Conservation (phyloP, 768 basidiomycete species). For the Lactarius psammicola region DNA sequence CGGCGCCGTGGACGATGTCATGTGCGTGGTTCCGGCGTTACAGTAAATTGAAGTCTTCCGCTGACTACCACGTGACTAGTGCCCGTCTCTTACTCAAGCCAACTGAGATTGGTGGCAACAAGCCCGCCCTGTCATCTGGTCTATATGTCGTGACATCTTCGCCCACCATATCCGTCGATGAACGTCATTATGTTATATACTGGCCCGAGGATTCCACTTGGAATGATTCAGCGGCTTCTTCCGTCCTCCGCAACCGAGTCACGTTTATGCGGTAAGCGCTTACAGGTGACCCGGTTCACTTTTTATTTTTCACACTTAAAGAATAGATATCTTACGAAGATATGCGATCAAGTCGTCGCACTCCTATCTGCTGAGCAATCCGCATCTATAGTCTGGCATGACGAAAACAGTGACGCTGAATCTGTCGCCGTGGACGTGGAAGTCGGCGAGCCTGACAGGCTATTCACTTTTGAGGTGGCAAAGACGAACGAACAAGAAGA, state of each 20-base stretch:
- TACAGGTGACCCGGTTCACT: neutral
- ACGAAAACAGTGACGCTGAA: slow-evolving; percentile 32
- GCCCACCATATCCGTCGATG: slow-evolving; percentile 20
- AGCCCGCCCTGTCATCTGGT: slow-evolving; percentile 46
- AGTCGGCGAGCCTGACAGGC: slow-evolving; percentile 44
- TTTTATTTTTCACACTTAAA: neutral
- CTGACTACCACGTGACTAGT: neutral
- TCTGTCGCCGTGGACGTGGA: slow-evolving; percentile 37
- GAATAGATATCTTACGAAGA: slow-evolving; percentile 56
- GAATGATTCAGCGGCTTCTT: slow-evolving; percentile 47
- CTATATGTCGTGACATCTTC: slow-evolving; percentile 43
- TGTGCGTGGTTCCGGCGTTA: slow-evolving; percentile 36
- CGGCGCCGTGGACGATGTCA: slow-evolving; percentile 38
- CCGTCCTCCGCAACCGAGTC: slow-evolving; percentile 51
- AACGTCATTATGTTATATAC: slow-evolving; percentile 40
- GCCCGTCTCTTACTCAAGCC: slow-evolving; percentile 19
- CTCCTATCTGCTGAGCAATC: slow-evolving; percentile 51
- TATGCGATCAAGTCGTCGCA: slow-evolving; percentile 54
- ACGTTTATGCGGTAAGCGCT: slow-evolving; percentile 57
- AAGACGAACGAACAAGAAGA: slow-evolving; percentile 59
- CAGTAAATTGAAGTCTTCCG: neutral
- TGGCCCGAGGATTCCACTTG: slow-evolving; percentile 45
- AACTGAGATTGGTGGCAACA: slow-evolving; percentile 24
- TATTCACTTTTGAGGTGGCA: slow-evolving; percentile 53
- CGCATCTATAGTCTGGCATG: slow-evolving; percentile 44